phyloP scores from a whole-genome alignment of 352 stramenopile species.

The Globisporangium uncinulatum region DNA sequence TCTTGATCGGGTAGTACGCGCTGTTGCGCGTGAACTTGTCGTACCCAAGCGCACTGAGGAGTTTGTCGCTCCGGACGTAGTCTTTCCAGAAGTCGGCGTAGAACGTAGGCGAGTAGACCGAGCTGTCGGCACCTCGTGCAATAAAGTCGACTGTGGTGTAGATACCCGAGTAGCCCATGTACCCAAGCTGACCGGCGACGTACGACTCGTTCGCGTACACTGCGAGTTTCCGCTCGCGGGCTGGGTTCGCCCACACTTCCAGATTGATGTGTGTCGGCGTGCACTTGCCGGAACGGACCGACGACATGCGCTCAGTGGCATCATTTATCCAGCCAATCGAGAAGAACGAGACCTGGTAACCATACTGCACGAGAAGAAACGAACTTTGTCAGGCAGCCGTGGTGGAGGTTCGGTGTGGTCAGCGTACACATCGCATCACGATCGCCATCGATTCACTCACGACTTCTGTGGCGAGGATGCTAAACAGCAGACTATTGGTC shows the following conservation, averaged over 20 bases:
- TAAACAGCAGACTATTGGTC: slow-evolving; percentile 28
- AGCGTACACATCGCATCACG: too few species aligned
- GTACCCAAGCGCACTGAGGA: slow-evolving; percentile 28
- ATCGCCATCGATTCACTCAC: neutral
- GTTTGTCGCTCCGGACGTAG: slow-evolving; percentile 29
- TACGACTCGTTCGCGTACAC: slow-evolving; percentile 55
- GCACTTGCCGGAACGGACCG: slow-evolving; percentile 22
- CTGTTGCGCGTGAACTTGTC: slow-evolving; percentile 19
- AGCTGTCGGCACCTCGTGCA: slow-evolving; percentile 7
- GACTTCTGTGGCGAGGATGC: slow-evolving; percentile 21
- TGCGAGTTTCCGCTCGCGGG: slow-evolving; percentile 21
- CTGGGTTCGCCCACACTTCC: slow-evolving; percentile 38
- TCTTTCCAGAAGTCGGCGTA: slow-evolving; percentile 46
- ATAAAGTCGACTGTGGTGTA: slow-evolving; percentile 45
- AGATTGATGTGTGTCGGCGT: slow-evolving; percentile 52
- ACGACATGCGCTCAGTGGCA: slow-evolving; percentile 29
- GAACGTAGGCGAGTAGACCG: slow-evolving; percentile 13
- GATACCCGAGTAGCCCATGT: slow-evolving; percentile 34
- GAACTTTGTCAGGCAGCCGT: too few species aligned
- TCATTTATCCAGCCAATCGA: neutral
- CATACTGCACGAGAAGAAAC: slow-evolving; percentile 6
- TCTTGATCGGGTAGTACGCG: slow-evolving; percentile 23
- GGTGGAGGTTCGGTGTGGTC: too few species aligned
- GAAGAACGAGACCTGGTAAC: slow-evolving; percentile 21
- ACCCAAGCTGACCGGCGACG: slow-evolving; percentile 24